Conservation (phyloP, 352 stramenopile species). For the Pythium sp. region DNA sequence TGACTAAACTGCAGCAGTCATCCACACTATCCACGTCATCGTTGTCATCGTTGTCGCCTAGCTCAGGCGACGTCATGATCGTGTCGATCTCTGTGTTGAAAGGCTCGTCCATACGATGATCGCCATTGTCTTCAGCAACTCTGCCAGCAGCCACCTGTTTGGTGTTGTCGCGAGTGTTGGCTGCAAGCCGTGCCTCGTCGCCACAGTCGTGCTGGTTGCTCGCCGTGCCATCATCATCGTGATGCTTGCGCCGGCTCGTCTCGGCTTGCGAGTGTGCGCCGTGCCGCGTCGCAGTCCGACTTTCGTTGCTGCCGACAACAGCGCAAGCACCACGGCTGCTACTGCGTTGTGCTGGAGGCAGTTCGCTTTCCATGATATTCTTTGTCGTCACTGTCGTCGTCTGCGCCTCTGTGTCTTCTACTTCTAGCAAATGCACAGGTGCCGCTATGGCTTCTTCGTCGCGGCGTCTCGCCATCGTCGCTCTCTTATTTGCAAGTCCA, state of each 20-base stretch:
- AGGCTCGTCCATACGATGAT: conserved; percentile 4
- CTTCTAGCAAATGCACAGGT: background rate
- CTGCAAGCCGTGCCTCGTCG: background rate
- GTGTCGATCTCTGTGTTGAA: background rate
- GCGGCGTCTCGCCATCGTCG: background rate
- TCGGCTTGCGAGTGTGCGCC: background rate
- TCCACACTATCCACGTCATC: conserved; percentile 1
- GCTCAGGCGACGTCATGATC: conserved; percentile 7
- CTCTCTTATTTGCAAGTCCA: background rate
- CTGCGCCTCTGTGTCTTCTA: background rate
- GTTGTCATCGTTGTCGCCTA: background rate
- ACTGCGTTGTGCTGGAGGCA: background rate
- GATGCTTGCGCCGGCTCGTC: background rate
- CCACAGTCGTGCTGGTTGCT: background rate
- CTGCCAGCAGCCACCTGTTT: background rate
- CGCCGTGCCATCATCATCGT: background rate
- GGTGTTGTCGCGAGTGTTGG: too few species aligned
- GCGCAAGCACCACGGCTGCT: background rate
- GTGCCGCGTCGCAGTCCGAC: background rate
- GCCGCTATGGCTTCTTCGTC: background rate
- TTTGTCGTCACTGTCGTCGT: background rate
- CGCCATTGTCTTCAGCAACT: background rate
- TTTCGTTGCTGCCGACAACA: background rate
- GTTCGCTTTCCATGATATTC: background rate
- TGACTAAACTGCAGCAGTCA: background rate